Percentiles rank a stretch among this genome's conserved stretches.
Conservation (phyloP, 2,329 filamentous ascomycete species). For the Pezicula rhizophila region DNA sequence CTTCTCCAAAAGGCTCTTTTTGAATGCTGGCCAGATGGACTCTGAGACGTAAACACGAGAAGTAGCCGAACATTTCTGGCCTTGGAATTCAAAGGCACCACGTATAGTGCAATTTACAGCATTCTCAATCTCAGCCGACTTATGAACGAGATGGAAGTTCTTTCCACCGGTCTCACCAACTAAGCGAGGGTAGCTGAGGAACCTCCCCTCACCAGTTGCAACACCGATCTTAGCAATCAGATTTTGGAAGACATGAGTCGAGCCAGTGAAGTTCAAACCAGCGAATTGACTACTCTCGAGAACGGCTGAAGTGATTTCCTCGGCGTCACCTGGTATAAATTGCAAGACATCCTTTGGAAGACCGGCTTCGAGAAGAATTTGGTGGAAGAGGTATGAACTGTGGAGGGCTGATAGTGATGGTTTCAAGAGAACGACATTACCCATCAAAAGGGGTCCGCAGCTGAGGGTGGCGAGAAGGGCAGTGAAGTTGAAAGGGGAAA, state of each 20-base stretch:
- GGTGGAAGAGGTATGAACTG: conserved; percentile 86
- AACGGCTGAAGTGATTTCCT: conserved; percentile 72
- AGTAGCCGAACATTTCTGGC: conserved; percentile 85
- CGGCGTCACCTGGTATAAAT: conserved; percentile 84
- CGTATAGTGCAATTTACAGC: conserved; percentile 77
- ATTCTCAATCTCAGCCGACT: conserved; percentile 69
- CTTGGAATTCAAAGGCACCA: conserved; percentile 84
- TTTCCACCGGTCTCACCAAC: conserved; percentile 90
- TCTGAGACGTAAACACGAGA: conserved; percentile 73
- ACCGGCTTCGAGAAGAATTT: conserved; percentile 86
- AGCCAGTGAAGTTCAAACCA: conserved; percentile 91
- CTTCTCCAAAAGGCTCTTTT: conserved; percentile 60
- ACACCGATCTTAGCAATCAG: conserved; percentile 81
- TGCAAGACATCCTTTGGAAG: conserved; percentile 86
- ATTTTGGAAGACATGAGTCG: conserved; percentile 82
- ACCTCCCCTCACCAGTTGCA: conserved; percentile 75
- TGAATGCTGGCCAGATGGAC: conserved; percentile 69
- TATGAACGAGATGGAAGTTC: conserved; percentile 85
- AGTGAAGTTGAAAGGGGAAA: conserved; percentile 96
- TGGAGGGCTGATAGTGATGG: conserved; percentile 83
- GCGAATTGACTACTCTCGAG: conserved; percentile 76
- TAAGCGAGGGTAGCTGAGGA: conserved; percentile 79
- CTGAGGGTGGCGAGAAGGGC: conserved; percentile 86
- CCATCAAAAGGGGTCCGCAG: conserved; percentile 77
- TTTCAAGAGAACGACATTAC: conserved; percentile 96